Base-by-base conservation (phyloP, 1,284 basidiomycete genomes). In the Gymnopus androsaceus region DNA sequence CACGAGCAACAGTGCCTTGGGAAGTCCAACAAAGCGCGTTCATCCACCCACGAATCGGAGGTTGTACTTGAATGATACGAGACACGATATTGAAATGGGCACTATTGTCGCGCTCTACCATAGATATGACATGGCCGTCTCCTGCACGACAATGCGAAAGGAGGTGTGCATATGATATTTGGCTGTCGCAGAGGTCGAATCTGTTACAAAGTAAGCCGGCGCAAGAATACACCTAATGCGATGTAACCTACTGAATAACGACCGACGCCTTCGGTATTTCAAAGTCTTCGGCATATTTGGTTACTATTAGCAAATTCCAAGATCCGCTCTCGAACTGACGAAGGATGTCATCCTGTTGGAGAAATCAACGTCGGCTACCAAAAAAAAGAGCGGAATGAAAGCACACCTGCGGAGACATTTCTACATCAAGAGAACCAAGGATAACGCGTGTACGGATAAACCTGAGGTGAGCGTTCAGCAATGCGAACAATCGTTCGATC, bases 161-260 rank as follows among this genome's bases (percentile, higher is more conserved):
- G 42, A 78, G 70, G 60, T 79, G 80, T 12, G 80, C 79, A 64
- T 82, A 79, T 1, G 82, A 83, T 14, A 87, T 64, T 49, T 83
- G 80, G 57, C 84, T 83, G 57, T 85, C 82, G 55, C 81, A 81
- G 1, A 81, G 62, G 63, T 90, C 79, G 62, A 81, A 90, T 14
- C 54, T 56, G 55, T 17, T 28, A 50, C 87, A 88, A 50, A 21
- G 36, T 5, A 58, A 65, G 30, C 57, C 27, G 27, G n/a, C 30
- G 50, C n/a, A 62, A 12, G 3, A 37, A 51, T 23, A 38, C 4
- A 9, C 23, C 9, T 31, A 25, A 19, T 21, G 19, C 23, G 47
- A 58, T n/a, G 40, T 50, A 28, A 59, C 79, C 52, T 59, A 88
- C 88, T 82, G 75, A 62, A 90, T 76, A 5, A 90, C 77, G 40